phyloP scores from a whole-genome alignment of 2,329 filamentous ascomycete species.

The Nemania sp. region DNA sequence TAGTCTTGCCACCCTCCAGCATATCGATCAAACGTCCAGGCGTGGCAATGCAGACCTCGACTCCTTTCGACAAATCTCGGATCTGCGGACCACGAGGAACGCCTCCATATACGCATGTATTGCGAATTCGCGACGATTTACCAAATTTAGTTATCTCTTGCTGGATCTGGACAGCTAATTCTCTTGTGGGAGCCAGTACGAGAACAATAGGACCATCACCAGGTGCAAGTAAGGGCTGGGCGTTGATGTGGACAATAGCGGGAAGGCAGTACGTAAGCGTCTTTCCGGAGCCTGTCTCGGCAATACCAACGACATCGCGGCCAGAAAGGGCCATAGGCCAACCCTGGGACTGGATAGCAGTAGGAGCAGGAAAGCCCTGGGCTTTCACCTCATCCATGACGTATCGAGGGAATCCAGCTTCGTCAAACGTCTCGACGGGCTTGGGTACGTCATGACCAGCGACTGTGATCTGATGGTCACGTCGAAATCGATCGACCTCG shows the following conservation, averaged over 20 bases:
- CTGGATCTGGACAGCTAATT: constrained; percentile 98
- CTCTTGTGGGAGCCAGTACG: constrained; percentile 93
- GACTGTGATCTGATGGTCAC: constrained; percentile 81
- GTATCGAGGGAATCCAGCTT: constrained; percentile 94
- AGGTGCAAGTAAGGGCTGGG: constrained; percentile 90
- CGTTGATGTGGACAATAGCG: constrained; percentile 99
- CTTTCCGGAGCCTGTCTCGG: constrained; percentile 98
- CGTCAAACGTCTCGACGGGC: constrained; percentile 95
- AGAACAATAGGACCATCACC: constrained; percentile 97
- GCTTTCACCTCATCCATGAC: constrained; percentile 99
- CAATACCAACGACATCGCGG: constrained; percentile 98
- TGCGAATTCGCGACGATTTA: constrained; percentile 95
- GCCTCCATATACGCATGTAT: constrained; percentile 98
- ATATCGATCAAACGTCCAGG: constrained; percentile 98
- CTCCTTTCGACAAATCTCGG: constrained; percentile 88
- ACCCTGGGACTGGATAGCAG: constrained; percentile 95
- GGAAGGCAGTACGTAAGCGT: constrained; percentile 97
- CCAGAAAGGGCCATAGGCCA: constrained; percentile 99
- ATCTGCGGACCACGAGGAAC: constrained; percentile 98
- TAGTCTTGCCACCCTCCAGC: constrained; percentile 97
- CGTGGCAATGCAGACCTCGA: constrained; percentile 98
- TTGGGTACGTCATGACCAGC: constrained; percentile 81
- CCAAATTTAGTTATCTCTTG: constrained; percentile 98
- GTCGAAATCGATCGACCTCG: constrained; percentile 88
- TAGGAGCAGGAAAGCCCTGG: constrained; percentile 91